Evolutionary conservation across 768 basidiomycete genomes (phyloP), one percentile per base, ranked within the genome.

Genomic region (Kondoa subrosea): DNA sequence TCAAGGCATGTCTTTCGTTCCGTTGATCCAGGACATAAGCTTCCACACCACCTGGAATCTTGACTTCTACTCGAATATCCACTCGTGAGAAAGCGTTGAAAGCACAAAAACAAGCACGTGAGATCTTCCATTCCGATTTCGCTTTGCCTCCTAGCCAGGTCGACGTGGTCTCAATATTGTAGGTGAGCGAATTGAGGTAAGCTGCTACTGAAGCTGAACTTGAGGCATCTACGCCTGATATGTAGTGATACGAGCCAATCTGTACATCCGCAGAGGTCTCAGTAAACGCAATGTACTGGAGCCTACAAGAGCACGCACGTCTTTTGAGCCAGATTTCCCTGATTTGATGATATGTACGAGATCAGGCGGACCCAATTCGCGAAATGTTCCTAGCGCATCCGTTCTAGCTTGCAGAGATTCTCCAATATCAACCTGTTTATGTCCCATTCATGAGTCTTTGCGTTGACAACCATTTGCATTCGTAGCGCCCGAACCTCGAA

Each of bases 51-150:
- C 95, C 95, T 0, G 95, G 95, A 63, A 99, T 97, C 78, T 93
- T 95, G 69, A 96, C 95, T 71, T 99, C 95, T 4, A 99, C 91
- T 40, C 93, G 84, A 32, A 97, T 85, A 75, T 99, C 95, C 64
- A 97, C 89, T 31, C 95, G 81, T 50, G 92, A 92, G 76, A 99
- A 99, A 12, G 95, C 95, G 76, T 99, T 95, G 80, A 95, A 99
- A 78, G 71, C 31, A 25, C 91, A 99, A 75, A 89, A 99, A 65
- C 87, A 90, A 1, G 95, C 95, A 73, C 87, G 87, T 69, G 86
- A 82, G 26, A 99, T 89, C 77, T 91, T 93, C 89, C 90, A 97
- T 4, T 82, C 79, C 1, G 86, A 79, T 59, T 72, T 72, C 12
- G 69, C 64, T 16, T 3, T 85, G 82, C 75, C 88, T 89, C 34